phyloP scores from a whole-genome alignment of 495 filamentous ascomycete genomes.

The Halenospora varia region DNA sequence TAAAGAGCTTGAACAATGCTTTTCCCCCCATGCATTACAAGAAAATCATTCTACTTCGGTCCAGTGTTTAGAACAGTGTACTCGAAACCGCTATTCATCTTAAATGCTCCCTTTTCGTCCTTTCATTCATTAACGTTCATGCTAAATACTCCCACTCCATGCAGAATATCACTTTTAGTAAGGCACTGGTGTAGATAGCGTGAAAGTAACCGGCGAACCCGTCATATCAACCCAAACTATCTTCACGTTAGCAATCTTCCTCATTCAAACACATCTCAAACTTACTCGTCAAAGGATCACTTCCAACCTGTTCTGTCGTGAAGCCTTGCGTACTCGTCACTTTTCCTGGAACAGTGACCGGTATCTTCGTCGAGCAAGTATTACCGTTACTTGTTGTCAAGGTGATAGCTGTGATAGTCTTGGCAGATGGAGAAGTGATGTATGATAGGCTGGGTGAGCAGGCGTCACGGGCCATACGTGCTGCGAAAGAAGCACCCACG shows the following conservation, averaged over 20 bases:
- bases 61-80: no score
- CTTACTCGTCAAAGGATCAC: conserved; percentile 45
- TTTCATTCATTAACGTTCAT: no score
- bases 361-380: conserved; percentile 47
- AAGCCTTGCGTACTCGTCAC: conserved; percentile 33
- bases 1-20: no score
- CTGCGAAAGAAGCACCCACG: conserved; percentile 43
- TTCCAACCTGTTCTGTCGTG: conserved; percentile 50
- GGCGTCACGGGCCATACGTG: conserved; percentile 49
- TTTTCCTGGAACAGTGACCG: conserved; percentile 50
- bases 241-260: neutral
- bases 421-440: conserved; percentile 31
- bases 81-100: no score
- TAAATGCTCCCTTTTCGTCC: no score
- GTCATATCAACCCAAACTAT: neutral
- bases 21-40: no score
- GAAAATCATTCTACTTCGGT: no score
- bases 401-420: conserved; percentile 45
- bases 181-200: neutral
- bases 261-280: neutral
- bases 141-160: no score
- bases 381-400: conserved; percentile 40
- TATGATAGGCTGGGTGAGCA: conserved; percentile 51
- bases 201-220: neutral
- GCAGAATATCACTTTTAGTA: no score